Base-by-base conservation (phyloP, 2,329 filamentous ascomycete species). In the Arthrobotrys conoides region DNA sequence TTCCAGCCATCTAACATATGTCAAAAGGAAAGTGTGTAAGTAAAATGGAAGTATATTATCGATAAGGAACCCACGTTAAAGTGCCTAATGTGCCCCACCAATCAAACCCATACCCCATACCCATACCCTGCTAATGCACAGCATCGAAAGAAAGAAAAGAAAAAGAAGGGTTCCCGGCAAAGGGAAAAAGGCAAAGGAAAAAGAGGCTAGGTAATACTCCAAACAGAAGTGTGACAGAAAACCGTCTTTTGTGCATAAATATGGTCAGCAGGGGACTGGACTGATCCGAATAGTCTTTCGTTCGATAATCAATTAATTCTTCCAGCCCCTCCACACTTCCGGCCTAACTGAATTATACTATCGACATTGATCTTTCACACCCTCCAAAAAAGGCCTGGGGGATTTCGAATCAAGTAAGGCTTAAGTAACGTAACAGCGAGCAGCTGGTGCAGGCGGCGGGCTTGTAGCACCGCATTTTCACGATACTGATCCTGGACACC, bases 191-290 rank as follows among this genome's bases (percentile, higher is more conserved):
- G n/a, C n/a, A n/a, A n/a, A n/a, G n/a, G n/a, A n/a, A n/a, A n/a
- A n/a, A n/a, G n/a, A n/a, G n/a, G n/a, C n/a, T 36, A 16, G 41
- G 16, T 20, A 66, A 38, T 27, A 20, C 41, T 16, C 41, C 9
- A 24, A 27, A 44, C 36, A 3, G 36, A 14, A 46, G 48, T 68
- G 65, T 68, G 65, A 68, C 65, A 57, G 65, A 53, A 68, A 41
- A 57, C 65, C 30, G 49, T 57, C 44, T 48, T 53, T 18, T 27
- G 65, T 68, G 65, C 65, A 68, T 68, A 30, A 68, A 53, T 41
- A 55, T 53, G 46, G 57, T 61, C 57, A 61, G 57, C 57, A 61
- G 57, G 57, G 53, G n/a, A 36, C 33, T 36, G 33, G 14, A 4
- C 44, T 24, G 48, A 20, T n/a, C 38, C 46, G 33, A 36, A 36